Base-by-base conservation (phyloP, 2,329 filamentous ascomycete species). In the Magnaporthiopsis poae region DNA sequence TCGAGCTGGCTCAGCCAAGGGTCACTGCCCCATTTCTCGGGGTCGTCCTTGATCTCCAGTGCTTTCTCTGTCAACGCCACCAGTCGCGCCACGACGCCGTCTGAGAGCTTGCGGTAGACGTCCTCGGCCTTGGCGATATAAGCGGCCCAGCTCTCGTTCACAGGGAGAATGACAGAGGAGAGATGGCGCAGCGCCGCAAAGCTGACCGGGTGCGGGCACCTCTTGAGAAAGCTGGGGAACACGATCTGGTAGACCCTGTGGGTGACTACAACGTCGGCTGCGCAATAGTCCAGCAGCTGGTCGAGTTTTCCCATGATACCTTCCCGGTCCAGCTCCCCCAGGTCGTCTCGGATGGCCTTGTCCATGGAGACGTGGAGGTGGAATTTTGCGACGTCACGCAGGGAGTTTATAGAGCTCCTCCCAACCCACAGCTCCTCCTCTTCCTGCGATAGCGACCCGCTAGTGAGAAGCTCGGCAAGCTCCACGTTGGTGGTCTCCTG, bases 381-480 rank as follows among this genome's bases (percentile, higher is more conserved):
- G 70, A 99, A 99, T 74, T 96, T 92, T 69, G 95, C 96, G 7
- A 99, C 95, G 73, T 99, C 95, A 27, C 93, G 86, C 59, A 99
- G 79, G 0, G 95, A 99, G 77, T 99, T 99, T 72, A 97, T 86
- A 0, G 95, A 97, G 75, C 94, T 98, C 74, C 92, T 84, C 66
- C 92, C 92, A 4, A 99, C 91, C 95, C 95, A 99, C 0, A 97
- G 79, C 73, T 99, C 95, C 73, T 96, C 92, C 74, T 98, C 94
- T 70, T 96, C 91, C 66, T 96, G 89, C 13, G 82, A 84, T 62
- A 91, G 76, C 66, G 84, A 82, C 60, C 86, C 85, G 65, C 84
- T 88, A 68, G 89, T 86, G 3, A 98, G 77, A 46, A 96, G 78
- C 62, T 86, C 81, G 2, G 88, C 85, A 31, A 97, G 77, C 69